Conservation (phyloP, 1,284 basidiomycete species). For the Sphaerobolus stellatus region DNA sequence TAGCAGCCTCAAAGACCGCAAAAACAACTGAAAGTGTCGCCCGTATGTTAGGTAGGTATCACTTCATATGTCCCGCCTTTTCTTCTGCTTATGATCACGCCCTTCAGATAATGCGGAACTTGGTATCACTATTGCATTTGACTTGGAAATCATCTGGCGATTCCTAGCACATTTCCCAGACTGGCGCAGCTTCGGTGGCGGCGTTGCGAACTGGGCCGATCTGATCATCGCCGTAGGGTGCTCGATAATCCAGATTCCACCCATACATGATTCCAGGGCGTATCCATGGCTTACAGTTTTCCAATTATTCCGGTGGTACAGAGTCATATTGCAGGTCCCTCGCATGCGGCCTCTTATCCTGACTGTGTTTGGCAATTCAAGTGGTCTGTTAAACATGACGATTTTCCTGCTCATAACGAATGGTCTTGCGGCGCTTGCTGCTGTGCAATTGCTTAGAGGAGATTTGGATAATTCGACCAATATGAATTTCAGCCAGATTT, state of each 20-base stretch:
- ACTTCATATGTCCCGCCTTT: not conserved
- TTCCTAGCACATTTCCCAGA: conserved; percentile 74
- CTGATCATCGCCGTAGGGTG: conserved; percentile 78
- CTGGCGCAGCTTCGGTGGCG: conserved; percentile 77
- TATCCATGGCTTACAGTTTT: conserved; percentile 95
- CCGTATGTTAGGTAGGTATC: conserved; percentile 18
- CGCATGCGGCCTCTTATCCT: conserved; percentile 81
- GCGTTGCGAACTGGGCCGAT: conserved; percentile 77
- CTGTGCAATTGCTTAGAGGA: conserved; percentile 76
- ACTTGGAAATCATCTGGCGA: conserved; percentile 84
- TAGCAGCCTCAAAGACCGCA: conserved; percentile 77
- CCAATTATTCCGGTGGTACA: conserved; percentile 87
- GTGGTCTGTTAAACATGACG: conserved; percentile 91
- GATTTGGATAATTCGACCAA: conserved; percentile 58
- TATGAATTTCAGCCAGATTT: conserved; percentile 88
- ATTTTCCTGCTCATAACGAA: conserved; percentile 91
- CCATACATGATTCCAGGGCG: conserved; percentile 59
- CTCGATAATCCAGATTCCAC: conserved; percentile 85
- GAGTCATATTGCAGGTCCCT: conserved; percentile 88
- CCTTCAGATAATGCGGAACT: conserved; percentile 68
- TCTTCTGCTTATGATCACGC: not conserved
- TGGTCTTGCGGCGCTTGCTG: conserved; percentile 81
- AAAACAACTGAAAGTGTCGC: conserved; percentile 47
- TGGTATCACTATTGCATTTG: conserved; percentile 82
- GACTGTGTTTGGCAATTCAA: conserved; percentile 90